Evolutionary conservation across 768 basidiomycete genomes (phyloP).

Genomic region (Lentinula aciculospora): DNA sequence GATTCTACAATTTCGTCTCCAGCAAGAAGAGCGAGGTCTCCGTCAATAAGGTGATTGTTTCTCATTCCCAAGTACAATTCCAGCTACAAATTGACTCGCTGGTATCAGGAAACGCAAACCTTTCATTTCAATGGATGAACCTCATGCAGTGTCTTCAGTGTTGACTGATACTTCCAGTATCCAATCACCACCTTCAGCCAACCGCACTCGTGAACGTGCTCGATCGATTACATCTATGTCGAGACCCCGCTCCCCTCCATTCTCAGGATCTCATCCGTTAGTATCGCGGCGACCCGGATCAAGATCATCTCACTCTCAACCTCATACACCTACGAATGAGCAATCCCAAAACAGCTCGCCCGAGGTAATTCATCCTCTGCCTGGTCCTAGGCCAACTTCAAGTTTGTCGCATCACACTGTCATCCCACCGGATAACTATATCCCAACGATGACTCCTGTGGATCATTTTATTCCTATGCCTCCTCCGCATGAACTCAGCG

Average conservation of each 20-base stretch:
- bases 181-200: neutral
- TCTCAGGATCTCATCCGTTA: neutral
- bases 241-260: neutral
- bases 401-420: slow-evolving; percentile 2
- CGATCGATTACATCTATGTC: neutral
- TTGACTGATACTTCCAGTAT: neutral
- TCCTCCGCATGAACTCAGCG: slow-evolving; percentile 1
- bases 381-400: neutral
- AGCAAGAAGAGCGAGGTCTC: neutral
- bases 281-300: neutral
- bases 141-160: neutral
- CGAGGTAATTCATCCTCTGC: neutral
- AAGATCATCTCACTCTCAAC: neutral
- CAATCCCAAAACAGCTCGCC: slow-evolving; percentile 1
- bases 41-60: neutral
- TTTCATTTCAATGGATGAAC: neutral
- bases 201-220: neutral
- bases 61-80: neutral
- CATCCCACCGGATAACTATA: slow-evolving; percentile 7
- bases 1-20: neutral
- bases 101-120: neutral
- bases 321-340: neutral
- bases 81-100: neutral
- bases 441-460: slow-evolving; percentile 1
- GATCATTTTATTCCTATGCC: neutral